Conservation (phyloP, 495 filamentous ascomycete species). For the Penicillium dipodomyicola region DNA sequence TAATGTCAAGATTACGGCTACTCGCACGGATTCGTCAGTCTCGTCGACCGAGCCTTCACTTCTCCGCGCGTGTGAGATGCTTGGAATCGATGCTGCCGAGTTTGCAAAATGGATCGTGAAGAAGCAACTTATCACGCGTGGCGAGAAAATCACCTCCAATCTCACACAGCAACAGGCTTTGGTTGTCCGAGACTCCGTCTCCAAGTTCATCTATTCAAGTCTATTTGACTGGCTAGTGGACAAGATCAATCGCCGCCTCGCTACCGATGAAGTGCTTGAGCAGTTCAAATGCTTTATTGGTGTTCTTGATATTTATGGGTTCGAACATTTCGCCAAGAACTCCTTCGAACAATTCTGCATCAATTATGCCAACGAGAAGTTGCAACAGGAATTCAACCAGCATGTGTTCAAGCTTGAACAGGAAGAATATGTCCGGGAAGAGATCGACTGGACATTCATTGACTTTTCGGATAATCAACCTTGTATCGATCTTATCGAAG, state of each 20-base stretch:
- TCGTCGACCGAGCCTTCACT: conserved; percentile 78
- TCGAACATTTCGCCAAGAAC: conserved; percentile 99
- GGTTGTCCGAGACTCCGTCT: conserved; percentile 95
- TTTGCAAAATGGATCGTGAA: conserved; percentile 99
- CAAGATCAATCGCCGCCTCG: conserved; percentile 85
- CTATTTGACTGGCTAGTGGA: conserved; percentile 99
- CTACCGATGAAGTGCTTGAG: conserved; percentile 80
- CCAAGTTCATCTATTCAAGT: conserved; percentile 98
- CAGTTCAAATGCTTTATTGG: conserved; percentile 93
- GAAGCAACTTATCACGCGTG: conserved; percentile 95
- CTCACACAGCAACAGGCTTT: conserved; percentile 89
- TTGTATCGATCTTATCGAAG: conserved; percentile 99
- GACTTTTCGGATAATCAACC: conserved; percentile 99
- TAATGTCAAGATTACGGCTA: conserved; percentile 91
- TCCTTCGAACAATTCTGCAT: conserved; percentile 99
- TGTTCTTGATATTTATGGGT: conserved; percentile 99
- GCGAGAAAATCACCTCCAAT: conserved; percentile 97
- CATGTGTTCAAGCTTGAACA: conserved; percentile 99
- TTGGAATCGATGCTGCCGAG: conserved; percentile 81
- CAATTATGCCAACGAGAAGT: conserved; percentile 99
- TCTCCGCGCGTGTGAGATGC: conserved; percentile 74
- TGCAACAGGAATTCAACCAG: conserved; percentile 99
- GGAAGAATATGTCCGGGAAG: conserved; percentile 93
- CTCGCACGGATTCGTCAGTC: conserved; percentile 81
- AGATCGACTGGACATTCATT: conserved; percentile 99